Conservation (phyloP, 495 filamentous ascomycete genomes). For the Annulohypoxylon bovei region DNA sequence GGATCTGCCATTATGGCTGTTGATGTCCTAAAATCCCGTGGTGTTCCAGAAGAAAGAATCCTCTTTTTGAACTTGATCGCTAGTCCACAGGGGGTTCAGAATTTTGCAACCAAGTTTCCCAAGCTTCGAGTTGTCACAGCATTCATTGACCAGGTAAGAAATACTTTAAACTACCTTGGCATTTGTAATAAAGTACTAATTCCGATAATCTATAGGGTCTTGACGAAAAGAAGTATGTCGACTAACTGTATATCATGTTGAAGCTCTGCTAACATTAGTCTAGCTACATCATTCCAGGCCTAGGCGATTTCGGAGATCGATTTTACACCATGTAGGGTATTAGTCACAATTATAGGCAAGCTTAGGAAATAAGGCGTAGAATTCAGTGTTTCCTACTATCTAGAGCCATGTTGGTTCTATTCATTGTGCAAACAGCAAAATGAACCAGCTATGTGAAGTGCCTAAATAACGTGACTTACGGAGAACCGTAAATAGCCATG, state of each 20-base stretch:
- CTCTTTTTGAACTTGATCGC: constrained; percentile 96
- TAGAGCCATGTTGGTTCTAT: neutral
- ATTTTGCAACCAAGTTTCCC: constrained; percentile 92
- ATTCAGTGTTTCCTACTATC: constrained; percentile 4
- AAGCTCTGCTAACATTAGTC: constrained; percentile 36
- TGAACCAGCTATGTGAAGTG: neutral
- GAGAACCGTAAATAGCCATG: neutral
- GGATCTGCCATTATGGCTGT: constrained; percentile 97
- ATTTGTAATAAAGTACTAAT: constrained; percentile 40
- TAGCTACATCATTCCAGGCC: constrained; percentile 95
- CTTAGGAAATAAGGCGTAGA: constrained; percentile 16
- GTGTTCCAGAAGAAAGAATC: constrained; percentile 94
- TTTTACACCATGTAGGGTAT: constrained; percentile 84
- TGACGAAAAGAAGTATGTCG: constrained; percentile 91
- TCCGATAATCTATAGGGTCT: constrained; percentile 64
- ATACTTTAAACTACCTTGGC: neutral
- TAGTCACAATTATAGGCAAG: constrained; percentile 44
- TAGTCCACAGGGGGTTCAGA: constrained; percentile 88
- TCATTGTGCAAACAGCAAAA: neutral
- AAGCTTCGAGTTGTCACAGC: constrained; percentile 94
- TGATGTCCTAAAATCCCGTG: constrained; percentile 85
- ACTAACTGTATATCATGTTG: constrained; percentile 1
- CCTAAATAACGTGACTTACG: neutral
- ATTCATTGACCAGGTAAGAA: constrained; percentile 80
- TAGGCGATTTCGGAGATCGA: constrained; percentile 96